Evolutionary conservation across 768 basidiomycete species (phyloP), one percentile per base, ranked within the genome.

Genomic region (Trametes gibbosa): DNA sequence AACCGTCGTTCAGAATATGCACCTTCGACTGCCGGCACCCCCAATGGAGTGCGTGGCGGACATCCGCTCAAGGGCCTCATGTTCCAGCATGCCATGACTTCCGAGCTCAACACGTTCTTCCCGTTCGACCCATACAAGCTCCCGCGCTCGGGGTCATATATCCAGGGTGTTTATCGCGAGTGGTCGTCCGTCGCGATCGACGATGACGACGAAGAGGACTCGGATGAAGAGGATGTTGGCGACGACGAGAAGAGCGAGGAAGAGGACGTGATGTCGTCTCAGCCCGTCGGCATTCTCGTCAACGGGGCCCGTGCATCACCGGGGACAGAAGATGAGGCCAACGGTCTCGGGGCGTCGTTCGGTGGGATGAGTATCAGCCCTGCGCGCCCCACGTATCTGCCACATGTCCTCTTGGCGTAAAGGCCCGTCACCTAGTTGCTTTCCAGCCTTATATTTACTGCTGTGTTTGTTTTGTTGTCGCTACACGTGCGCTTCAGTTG

Each of bases 81-180:
- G 41, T 32, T 62, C 46, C 74, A 73, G 8, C 74, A 70, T 50
- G 73, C 74, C 48, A 66, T 78, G 59, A 82, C 82, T 50, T 77
- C 82, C 9, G 93, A 95, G 59, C 79, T 98, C 55, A 94, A 93
- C 69, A 85, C 87, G 12, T 98, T 98, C 77, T 99, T 99, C 78
- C 97, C 97, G 0, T 99, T 99, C 70, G 97, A 99, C 72, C 97
- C 97, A 2, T 98, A 93, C 77, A 90, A 87, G 59, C 84, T 99
- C 5, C 89, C 92, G 0, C 81, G 84, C 57, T 94, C 92, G 37
- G 78, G 81, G 29, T 71, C 73, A 21, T 97, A 86, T 67, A 89
- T 99, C 54, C 85, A 92, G 53, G 79, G 78, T 9, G 82, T 97
- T 25, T 99, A 98, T 68, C 79, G 95, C 45, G 92, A 95, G 60